Evolutionary conservation across 768 basidiomycete genomes (phyloP).

Genomic region (Rhizopogon vinicolor): DNA sequence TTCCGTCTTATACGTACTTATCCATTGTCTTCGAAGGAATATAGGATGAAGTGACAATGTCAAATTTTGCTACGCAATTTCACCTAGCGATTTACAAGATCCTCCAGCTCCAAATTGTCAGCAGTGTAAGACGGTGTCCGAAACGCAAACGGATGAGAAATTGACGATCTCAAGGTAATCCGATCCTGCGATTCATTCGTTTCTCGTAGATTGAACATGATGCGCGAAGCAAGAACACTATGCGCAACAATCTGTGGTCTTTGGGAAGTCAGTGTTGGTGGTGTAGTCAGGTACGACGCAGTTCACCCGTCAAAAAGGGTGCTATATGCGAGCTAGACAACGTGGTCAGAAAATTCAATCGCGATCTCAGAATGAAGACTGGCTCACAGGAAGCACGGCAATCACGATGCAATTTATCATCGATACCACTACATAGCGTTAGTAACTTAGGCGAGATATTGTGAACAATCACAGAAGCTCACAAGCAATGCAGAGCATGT

Average conservation of each 20-base stretch:
- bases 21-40: no score
- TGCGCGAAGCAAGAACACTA: constrained; percentile 6
- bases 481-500: no score
- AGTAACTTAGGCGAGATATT: no score
- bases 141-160: no score
- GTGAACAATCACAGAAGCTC: no score
- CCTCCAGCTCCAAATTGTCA: no score
- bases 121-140: no score
- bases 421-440: not conserved
- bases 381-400: not conserved
- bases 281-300: not conserved
- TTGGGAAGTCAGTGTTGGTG: not conserved
- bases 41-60: no score
- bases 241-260: constrained; percentile 1
- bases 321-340: not conserved
- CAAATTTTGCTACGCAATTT: no score
- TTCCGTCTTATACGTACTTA: constrained; percentile 39
- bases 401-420: not conserved
- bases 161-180: no score
- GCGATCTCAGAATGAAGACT: not conserved
- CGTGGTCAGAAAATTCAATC: not conserved
- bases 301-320: not conserved
- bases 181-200: not conserved
- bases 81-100: no score
- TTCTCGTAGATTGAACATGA: constrained; percentile 6